Conservation (phyloP, 805 yeast species). For the Yarrowia bubula region DNA sequence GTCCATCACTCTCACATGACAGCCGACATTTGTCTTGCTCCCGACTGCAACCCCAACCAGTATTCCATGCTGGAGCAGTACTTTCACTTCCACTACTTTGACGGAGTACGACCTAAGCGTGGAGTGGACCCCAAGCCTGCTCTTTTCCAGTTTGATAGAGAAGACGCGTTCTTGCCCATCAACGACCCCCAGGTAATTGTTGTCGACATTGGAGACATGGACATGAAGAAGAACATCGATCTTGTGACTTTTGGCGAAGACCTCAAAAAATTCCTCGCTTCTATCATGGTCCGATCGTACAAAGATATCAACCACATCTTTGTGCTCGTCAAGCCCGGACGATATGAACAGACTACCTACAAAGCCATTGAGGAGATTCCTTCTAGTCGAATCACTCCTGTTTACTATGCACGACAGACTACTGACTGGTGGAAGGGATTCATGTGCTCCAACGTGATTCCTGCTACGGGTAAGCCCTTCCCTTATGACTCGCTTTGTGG, state of each 20-base stretch:
- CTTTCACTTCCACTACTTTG: conserved; percentile 19
- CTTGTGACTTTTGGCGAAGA: not conserved
- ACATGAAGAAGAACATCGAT: conserved; percentile 17
- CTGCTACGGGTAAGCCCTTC: conserved; percentile 26
- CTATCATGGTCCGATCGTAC: conserved; percentile 2
- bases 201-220: conserved; percentile 27
- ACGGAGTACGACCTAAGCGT: conserved; percentile 21
- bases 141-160: conserved; percentile 4
- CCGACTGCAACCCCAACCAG: conserved; percentile 12
- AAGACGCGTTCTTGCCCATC: not conserved
- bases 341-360: conserved; percentile 24
- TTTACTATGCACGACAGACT: not conserved
- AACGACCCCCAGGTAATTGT: conserved; percentile 26
- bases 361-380: conserved; percentile 25
- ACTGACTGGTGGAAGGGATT: conserved; percentile 27
- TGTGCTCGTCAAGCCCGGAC: conserved; percentile 22
- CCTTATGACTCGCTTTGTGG: conserved; percentile 24
- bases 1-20: conserved; percentile 13
- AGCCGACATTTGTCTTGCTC: conserved; percentile 18
- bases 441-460: conserved; percentile 26
- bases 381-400: conserved; percentile 25
- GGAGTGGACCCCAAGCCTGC: conserved; percentile 25
- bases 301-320: conserved; percentile 18
- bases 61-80: conserved; percentile 27
- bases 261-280: conserved; percentile 21